phyloP scores from a whole-genome alignment of 208 protist genomes.

The Leptomonas seymouri region DNA sequence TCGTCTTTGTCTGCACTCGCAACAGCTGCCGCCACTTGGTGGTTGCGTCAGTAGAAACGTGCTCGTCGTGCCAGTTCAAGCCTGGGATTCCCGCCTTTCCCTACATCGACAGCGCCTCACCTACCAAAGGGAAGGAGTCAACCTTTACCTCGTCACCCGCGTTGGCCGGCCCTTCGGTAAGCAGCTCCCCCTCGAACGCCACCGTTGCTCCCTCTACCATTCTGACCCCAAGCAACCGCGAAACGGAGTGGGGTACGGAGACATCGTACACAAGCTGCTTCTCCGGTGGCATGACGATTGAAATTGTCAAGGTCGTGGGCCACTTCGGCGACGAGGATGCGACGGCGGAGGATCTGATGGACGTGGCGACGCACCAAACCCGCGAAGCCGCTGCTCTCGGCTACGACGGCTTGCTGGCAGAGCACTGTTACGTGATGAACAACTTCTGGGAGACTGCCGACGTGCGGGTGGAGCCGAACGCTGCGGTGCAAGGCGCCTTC shows the following conservation, averaged over 20 bases:
- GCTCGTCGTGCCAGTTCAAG: slow-evolving; percentile 39
- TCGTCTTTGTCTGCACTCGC: slow-evolving; percentile 75
- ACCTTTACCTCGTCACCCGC: slow-evolving; percentile 19
- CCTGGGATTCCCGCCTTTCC: slow-evolving; percentile 14
- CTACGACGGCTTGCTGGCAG: slow-evolving; percentile 64
- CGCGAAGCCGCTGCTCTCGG: slow-evolving; percentile 56
- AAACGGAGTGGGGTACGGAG: slow-evolving; percentile 72
- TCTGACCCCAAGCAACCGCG: slow-evolving; percentile 54
- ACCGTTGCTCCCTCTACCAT: slow-evolving; percentile 24
- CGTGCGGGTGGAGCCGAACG: slow-evolving; percentile 57
- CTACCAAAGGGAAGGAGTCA: slow-evolving; percentile 19
- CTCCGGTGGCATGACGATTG: slow-evolving; percentile 62
- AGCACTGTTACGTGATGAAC: slow-evolving; percentile 64
- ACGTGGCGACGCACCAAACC: slow-evolving; percentile 65
- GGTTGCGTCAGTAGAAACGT: slow-evolving; percentile 69
- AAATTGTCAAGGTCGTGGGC: slow-evolving; percentile 83
- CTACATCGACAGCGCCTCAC: not conserved
- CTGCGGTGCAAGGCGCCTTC: slow-evolving; percentile 70
- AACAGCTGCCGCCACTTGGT: slow-evolving; percentile 86
- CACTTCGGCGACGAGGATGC: slow-evolving; percentile 83
- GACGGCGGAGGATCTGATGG: slow-evolving; percentile 78
- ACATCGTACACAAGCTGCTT: slow-evolving; percentile 84
- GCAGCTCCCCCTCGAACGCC: slow-evolving; percentile 14
- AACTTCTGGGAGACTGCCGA: slow-evolving; percentile 78
- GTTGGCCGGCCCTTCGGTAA: slow-evolving; percentile 6